A percentile compares a stretch with the other conserved stretches of the same genome.
Evolutionary conservation across 1,139 yeast genomes (phyloP).

Genomic region (Scheffersomyces titani): DNA sequence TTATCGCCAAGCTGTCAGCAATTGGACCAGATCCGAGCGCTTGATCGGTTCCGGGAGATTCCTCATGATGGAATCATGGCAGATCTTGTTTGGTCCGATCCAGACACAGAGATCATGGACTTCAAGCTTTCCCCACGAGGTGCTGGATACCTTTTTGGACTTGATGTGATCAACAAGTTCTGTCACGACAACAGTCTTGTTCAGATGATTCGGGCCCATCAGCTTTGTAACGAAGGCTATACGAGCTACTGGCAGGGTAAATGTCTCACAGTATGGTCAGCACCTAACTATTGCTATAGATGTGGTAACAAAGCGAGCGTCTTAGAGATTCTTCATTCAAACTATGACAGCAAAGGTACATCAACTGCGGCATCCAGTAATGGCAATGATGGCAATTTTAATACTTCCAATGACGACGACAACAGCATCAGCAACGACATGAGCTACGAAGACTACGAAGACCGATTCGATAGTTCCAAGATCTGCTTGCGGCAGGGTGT

Average conservation of each 20-base stretch:
- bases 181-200: conserved; percentile 74
- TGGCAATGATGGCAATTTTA: conserved; percentile 8
- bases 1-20: conserved; percentile 92
- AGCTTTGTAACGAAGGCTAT: conserved; percentile 92
- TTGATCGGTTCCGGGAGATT: conserved; percentile 89
- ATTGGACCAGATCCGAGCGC: conserved; percentile 83
- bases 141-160: conserved; percentile 96
- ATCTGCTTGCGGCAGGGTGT: conserved; percentile 45
- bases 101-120: conserved; percentile 83
- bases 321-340: conserved; percentile 60
- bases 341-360: conserved; percentile 21
- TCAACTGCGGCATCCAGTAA: conserved; percentile 6
- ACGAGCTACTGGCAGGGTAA: conserved; percentile 89
- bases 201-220: conserved; percentile 91
- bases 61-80: conserved; percentile 99
- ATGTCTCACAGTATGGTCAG: conserved; percentile 96
- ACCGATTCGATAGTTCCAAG: conserved; percentile 34
- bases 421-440: conserved; percentile 9
- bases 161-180: conserved; percentile 86
- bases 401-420: conserved; percentile 9
- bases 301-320: conserved; percentile 97
- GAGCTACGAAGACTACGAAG: conserved; percentile 14
- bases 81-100: conserved; percentile 97
- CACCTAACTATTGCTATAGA: conserved; percentile 95
- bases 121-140: conserved; percentile 93